Conservation (phyloP, 2,329 filamentous ascomycete species). For the Calonectria pseudoreteaudii region DNA sequence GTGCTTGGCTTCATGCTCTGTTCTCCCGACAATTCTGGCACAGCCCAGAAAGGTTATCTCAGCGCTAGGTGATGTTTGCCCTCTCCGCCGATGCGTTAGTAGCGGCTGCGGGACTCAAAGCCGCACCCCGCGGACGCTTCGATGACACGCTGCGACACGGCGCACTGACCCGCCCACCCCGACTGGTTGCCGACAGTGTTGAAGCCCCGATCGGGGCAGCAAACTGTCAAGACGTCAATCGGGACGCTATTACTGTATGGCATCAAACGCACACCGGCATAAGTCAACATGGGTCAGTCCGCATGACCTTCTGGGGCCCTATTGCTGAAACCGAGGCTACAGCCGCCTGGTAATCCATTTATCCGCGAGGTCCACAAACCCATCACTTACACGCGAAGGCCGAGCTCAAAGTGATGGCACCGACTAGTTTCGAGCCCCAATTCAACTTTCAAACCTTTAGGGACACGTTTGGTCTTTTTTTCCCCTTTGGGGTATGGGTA, state of each 20-base stretch:
- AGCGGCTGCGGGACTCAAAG: slow-evolving; percentile 14
- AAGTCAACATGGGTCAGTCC: slow-evolving; percentile 2
- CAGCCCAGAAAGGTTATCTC: slow-evolving; percentile 32
- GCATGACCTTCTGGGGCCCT: slow-evolving; percentile 19
- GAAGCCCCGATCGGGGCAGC: slow-evolving; percentile 27
- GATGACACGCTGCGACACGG: slow-evolving; percentile 29
- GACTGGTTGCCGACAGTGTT: slow-evolving; percentile 26
- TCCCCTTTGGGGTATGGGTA: not conserved
- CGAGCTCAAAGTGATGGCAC: slow-evolving; percentile 30
- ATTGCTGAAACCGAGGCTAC: slow-evolving; percentile 34
- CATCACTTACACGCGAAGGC: slow-evolving; percentile 23
- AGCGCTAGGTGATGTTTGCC: slow-evolving; percentile 31
- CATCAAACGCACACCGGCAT: slow-evolving; percentile 26
- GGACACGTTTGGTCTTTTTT: not conserved
- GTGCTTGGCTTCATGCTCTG: slow-evolving; percentile 20
- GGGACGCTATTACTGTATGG: slow-evolving; percentile 26
- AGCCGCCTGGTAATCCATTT: slow-evolving; percentile 18
- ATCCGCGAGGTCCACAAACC: slow-evolving; percentile 16
- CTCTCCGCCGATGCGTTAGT: slow-evolving; percentile 8
- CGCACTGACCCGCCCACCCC: slow-evolving; percentile 26
- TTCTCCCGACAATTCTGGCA: slow-evolving; percentile 27
- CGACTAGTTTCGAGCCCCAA: slow-evolving; percentile 33
- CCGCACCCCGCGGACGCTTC: slow-evolving; percentile 27
- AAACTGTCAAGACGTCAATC: slow-evolving; percentile 23
- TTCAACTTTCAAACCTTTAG: not conserved